A percentile compares a stretch with the other conserved stretches of the same genome.
These are phyloP conservation scores for Oryza glumipatula DNA, from an alignment of 176 grass and related monocot genomes.

Conservation along the genomic window DNA sequence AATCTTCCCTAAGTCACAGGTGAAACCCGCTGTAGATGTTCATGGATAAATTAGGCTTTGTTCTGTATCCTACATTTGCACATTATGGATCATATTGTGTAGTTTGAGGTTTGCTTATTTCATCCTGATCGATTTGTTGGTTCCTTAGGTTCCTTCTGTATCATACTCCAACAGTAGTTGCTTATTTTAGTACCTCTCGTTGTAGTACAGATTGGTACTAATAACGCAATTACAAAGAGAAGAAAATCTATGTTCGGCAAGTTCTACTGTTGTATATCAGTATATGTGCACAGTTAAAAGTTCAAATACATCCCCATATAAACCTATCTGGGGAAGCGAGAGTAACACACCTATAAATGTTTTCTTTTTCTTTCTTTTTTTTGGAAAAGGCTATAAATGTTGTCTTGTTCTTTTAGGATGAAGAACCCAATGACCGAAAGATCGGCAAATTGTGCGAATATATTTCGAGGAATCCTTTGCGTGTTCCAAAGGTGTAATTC, in stretches of 20 bases:
- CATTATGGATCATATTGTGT: background rate
- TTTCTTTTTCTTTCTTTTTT: too few relatives aligned
- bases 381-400: background rate
- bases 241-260: background rate
- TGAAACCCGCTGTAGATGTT: slow-evolving; percentile 27
- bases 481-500: slow-evolving; percentile 82
- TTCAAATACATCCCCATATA: background rate
- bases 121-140: background rate
- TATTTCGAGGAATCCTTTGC: slow-evolving; percentile 85
- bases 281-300: background rate
- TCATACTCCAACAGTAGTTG: background rate
- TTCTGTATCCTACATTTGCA: background rate
- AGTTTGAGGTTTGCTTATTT: background rate
- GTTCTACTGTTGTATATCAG: background rate
- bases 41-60: background rate
- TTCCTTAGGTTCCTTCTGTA: background rate
- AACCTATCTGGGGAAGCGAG: background rate
- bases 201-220: background rate
- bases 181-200: background rate
- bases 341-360: background rate
- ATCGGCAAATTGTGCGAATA: slow-evolving; percentile 97
- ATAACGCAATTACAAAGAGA: background rate
- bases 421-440: slow-evolving; percentile 87
- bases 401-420: slow-evolving; percentile 60
- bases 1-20: slow-evolving; percentile 78